phyloP scores from a whole-genome alignment of 345 rosid genomes.

The Alliaria petiolata region DNA sequence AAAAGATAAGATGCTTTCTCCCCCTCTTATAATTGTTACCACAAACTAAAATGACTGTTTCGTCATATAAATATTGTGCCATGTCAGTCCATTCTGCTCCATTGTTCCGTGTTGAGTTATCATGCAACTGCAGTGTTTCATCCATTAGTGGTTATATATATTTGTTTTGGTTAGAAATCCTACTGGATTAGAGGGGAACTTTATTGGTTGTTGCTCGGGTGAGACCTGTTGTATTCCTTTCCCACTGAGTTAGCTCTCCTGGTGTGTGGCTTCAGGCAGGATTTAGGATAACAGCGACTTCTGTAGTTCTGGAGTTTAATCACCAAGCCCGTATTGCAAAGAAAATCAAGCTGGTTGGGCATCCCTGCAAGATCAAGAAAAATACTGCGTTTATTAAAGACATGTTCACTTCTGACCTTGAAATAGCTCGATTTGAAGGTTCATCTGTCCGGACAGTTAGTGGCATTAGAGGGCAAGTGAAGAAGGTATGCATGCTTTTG shows the following conservation, averaged over 20 bases:
- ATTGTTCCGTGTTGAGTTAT: neutral
- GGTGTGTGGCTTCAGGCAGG: conserved; percentile 48
- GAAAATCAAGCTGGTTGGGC: conserved; percentile 84
- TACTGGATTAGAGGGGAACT: neutral
- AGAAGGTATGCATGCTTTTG: conserved; percentile 56
- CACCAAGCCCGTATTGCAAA: conserved; percentile 73
- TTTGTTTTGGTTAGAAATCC: neutral
- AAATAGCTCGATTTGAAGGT: conserved; percentile 88
- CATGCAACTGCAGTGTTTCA: neutral
- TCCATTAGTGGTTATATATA: neutral
- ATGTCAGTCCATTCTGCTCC: neutral
- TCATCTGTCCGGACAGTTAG: conserved; percentile 81
- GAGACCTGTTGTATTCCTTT: neutral
- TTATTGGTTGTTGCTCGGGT: neutral
- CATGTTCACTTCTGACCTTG: conserved; percentile 97
- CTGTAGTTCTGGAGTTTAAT: conserved; percentile 70
- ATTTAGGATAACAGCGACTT: conserved; percentile 87
- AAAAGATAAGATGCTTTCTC: neutral
- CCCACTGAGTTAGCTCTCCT: conserved; percentile 20
- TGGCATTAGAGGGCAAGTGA: conserved; percentile 91
- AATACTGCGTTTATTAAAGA: conserved; percentile 82
- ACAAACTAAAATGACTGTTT: neutral
- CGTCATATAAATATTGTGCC: neutral
- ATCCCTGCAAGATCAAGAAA: conserved; percentile 86
- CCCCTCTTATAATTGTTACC: neutral